Conservation (phyloP, 495 filamentous ascomycete genomes). For the Penicillium samsonianum region DNA sequence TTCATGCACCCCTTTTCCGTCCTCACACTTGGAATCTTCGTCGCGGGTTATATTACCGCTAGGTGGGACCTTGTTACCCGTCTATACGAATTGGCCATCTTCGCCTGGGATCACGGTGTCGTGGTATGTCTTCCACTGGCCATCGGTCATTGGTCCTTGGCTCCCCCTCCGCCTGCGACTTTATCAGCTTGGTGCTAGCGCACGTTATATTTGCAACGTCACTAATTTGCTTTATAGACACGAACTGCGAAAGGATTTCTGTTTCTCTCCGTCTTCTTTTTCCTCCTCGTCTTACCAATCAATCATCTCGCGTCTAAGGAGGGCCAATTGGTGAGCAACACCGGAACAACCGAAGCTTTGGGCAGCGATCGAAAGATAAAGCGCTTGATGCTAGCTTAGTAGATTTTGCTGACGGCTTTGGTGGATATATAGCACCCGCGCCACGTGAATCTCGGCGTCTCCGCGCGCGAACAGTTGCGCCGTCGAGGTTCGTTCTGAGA, state of each 20-base stretch:
- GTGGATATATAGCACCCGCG: slow-evolving; percentile 71
- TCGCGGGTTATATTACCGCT: slow-evolving; percentile 98
- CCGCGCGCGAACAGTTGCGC: slow-evolving; percentile 91
- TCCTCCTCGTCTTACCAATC: slow-evolving; percentile 71
- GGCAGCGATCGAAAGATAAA: background rate
- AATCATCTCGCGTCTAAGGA: slow-evolving; percentile 71
- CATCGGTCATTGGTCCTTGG: slow-evolving; percentile 10
- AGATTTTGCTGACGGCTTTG: slow-evolving; percentile 17
- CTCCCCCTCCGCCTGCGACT: slow-evolving; percentile 21
- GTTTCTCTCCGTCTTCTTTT: slow-evolving; percentile 74
- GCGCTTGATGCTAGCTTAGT: background rate
- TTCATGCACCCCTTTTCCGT: slow-evolving; percentile 97
- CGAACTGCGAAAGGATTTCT: slow-evolving; percentile 74
- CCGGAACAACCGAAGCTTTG: background rate
- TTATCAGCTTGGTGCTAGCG: slow-evolving; percentile 2
- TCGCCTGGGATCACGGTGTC: slow-evolving; percentile 98
- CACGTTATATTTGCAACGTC: slow-evolving; percentile 1
- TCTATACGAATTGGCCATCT: slow-evolving; percentile 92
- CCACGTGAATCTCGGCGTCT: slow-evolving; percentile 77
- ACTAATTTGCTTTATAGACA: slow-evolving; percentile 41
- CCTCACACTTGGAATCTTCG: slow-evolving; percentile 93
- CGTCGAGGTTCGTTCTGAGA: slow-evolving; percentile 89
- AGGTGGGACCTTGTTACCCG: slow-evolving; percentile 97
- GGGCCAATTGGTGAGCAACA: slow-evolving; percentile 57
- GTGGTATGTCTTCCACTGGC: slow-evolving; percentile 63